Conservation (phyloP, 495 filamentous ascomycete genomes). For the Physcia stellaris region DNA sequence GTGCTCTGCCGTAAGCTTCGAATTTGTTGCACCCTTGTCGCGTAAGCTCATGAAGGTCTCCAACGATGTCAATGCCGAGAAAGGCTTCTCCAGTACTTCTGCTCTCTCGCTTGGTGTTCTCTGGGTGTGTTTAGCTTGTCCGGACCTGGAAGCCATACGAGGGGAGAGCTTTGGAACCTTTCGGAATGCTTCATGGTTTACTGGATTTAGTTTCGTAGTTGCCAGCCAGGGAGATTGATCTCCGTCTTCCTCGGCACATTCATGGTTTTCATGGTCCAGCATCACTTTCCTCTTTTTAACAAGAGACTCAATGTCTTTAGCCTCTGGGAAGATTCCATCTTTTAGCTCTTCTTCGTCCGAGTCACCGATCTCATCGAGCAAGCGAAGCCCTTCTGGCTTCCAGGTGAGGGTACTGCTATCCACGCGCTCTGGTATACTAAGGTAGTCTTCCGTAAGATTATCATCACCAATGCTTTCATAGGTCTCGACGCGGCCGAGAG, state of each 20-base stretch:
- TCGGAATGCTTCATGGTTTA: not conserved
- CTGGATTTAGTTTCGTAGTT: not conserved
- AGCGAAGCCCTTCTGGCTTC: slow-evolving; percentile 37
- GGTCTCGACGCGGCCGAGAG: slow-evolving; percentile 17
- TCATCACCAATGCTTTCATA: slow-evolving; percentile 24
- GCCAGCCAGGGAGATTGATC: not conserved
- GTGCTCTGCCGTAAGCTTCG: slow-evolving; percentile 17
- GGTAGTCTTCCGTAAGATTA: slow-evolving; percentile 4
- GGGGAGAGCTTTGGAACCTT: not conserved
- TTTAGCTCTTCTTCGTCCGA: slow-evolving; percentile 36
- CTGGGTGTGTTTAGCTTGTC: too few species aligned
- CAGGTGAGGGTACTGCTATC: slow-evolving; percentile 24
- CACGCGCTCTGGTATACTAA: slow-evolving; percentile 18
- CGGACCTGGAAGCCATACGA: too few species aligned
- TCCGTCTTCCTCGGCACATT: slow-evolving; percentile 1
- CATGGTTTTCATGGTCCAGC: slow-evolving; percentile 3
- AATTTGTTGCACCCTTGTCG: slow-evolving; percentile 18
- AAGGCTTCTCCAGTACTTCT: too few species aligned
- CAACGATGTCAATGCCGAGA: slow-evolving; percentile 22
- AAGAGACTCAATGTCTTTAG: slow-evolving; percentile 15
- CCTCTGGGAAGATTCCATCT: slow-evolving; percentile 14
- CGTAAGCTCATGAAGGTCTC: slow-evolving; percentile 32
- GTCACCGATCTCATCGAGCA: slow-evolving; percentile 33
- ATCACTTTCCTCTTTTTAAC: slow-evolving; percentile 14
- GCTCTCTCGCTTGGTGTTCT: too few species aligned